Conservation (phyloP, 495 filamentous ascomycete species). For the Aspergillus bertholletiae region DNA sequence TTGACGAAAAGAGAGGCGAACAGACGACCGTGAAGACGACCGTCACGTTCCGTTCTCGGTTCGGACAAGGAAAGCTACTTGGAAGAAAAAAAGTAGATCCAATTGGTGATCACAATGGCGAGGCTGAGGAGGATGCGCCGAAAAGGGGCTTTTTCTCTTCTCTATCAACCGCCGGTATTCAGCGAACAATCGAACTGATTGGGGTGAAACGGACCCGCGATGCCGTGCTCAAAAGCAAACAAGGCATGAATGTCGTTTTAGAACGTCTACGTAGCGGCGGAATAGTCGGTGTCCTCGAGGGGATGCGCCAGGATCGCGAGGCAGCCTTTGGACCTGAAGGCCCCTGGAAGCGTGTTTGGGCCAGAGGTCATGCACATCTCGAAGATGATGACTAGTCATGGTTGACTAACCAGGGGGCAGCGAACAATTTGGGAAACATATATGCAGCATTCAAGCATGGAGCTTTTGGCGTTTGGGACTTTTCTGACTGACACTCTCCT, state of each 20-base stretch:
- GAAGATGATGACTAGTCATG: slow-evolving; percentile 28
- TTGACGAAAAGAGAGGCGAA: slow-evolving; percentile 44
- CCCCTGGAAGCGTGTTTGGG: slow-evolving; percentile 49
- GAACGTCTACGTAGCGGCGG: slow-evolving; percentile 79
- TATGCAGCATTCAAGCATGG: slow-evolving; percentile 30
- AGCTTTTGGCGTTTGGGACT: slow-evolving; percentile 29
- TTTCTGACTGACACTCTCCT: slow-evolving; percentile 27
- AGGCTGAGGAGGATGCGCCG: slow-evolving; percentile 48
- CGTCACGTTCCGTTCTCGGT: slow-evolving; percentile 78
- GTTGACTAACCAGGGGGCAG: not conserved
- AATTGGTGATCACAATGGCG: slow-evolving; percentile 20
- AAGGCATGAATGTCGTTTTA: slow-evolving; percentile 94
- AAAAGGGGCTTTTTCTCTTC: slow-evolving; percentile 63
- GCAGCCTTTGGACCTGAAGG: slow-evolving; percentile 39
- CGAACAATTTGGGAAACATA: slow-evolving; percentile 4
- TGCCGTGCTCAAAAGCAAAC: slow-evolving; percentile 79
- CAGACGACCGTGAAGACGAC: slow-evolving; percentile 79
- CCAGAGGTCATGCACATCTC: slow-evolving; percentile 25
- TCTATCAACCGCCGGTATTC: slow-evolving; percentile 77
- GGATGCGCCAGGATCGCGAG: slow-evolving; percentile 70
- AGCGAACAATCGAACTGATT: slow-evolving; percentile 86
- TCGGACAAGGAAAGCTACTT: slow-evolving; percentile 69
- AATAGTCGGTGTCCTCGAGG: slow-evolving; percentile 80
- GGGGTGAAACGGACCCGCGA: slow-evolving; percentile 79
- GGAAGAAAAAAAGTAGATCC: slow-evolving; percentile 39